A percentile compares a stretch with the other conserved stretches of the same genome.
Conservation (phyloP, 805 yeast species). For the Spathaspora arborariae region DNA sequence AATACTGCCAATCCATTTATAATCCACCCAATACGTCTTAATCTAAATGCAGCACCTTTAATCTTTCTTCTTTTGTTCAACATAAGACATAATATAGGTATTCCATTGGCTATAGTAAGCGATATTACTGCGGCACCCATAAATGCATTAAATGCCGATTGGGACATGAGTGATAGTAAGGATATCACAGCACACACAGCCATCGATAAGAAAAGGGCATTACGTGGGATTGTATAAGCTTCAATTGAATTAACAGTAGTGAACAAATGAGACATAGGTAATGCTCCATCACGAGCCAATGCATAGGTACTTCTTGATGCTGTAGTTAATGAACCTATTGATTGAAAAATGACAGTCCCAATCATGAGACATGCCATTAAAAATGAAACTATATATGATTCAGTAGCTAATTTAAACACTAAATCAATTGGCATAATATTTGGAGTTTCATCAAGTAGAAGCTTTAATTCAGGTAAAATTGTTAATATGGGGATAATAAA, state of each 20-base stretch:
- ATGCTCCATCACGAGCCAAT: constrained; percentile 78
- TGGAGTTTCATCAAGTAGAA: constrained; percentile 53
- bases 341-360: constrained; percentile 71
- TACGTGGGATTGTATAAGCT: constrained; percentile 61
- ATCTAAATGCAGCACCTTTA: constrained; percentile 64
- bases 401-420: constrained; percentile 67
- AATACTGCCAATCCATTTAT: constrained; percentile 54
- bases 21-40: constrained; percentile 61
- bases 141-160: constrained; percentile 78
- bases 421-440: constrained; percentile 76
- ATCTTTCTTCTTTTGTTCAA: constrained; percentile 57
- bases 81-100: constrained; percentile 65
- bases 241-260: constrained; percentile 56
- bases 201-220: constrained; percentile 65
- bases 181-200: constrained; percentile 58
- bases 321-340: constrained; percentile 76
- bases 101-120: constrained; percentile 69
- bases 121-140: constrained; percentile 80
- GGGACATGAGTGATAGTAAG: constrained; percentile 60
- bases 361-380: constrained; percentile 61
- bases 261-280: constrained; percentile 66
- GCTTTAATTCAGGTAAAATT: constrained; percentile 63
- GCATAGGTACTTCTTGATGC: constrained; percentile 81
- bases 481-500: constrained; percentile 70
- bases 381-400: constrained; percentile 64